These are phyloP conservation scores for Globisporangium solare DNA, from an alignment of 352 stramenopile species.

Conservation along the genomic window DNA sequence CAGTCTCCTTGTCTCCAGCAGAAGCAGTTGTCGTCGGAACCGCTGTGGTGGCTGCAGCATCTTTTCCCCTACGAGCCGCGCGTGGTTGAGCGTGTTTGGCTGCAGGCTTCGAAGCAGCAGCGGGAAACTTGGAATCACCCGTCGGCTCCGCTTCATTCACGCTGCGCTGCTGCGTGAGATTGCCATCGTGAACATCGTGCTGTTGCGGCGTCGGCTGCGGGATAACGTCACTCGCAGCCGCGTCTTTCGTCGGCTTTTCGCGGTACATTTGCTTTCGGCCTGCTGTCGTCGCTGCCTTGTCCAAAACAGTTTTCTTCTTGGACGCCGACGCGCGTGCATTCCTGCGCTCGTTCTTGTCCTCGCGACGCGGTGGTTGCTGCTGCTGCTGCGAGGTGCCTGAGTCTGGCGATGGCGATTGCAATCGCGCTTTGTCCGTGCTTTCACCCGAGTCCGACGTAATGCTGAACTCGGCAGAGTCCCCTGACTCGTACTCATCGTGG, in stretches of 20 bases:
- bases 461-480: conserved; percentile 11
- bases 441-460: conserved; percentile 12
- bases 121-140: background rate
- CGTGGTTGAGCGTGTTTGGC: conserved; percentile 2
- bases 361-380: background rate
- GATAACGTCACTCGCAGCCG: background rate
- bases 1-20: background rate
- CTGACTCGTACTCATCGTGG: conserved; percentile 10
- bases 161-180: background rate
- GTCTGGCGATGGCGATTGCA: conserved; percentile 1
- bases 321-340: conserved; percentile 8
- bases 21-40: background rate
- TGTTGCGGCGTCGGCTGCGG: background rate
- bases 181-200: background rate
- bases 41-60: background rate
- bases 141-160: background rate
- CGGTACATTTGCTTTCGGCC: conserved; percentile 54
- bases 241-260: conserved; percentile 40
- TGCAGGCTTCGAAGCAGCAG: background rate
- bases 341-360: conserved; percentile 20
- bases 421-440: conserved; percentile 10
- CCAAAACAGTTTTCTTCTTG: conserved; percentile 18
- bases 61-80: conserved; percentile 3
- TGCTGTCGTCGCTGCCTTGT: conserved; percentile 10
- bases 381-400: conserved; percentile 10